Evolutionary conservation across 495 filamentous ascomycete species (phyloP).

Genomic region (Aspergillus incahuasiensis): DNA sequence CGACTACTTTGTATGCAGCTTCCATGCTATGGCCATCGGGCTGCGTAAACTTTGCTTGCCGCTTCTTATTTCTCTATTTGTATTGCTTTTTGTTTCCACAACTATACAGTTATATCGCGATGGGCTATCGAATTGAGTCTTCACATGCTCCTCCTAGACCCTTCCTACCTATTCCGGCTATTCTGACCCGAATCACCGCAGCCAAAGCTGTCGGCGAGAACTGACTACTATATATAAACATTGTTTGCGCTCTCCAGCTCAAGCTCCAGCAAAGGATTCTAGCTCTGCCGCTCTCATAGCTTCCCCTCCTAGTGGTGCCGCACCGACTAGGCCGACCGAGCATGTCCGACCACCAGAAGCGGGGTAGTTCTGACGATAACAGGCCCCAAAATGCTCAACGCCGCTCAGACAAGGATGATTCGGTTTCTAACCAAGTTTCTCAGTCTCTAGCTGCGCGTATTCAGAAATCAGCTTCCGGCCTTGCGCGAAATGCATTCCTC

Average conservation of each 20-base stretch:
- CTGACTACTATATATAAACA: neutral
- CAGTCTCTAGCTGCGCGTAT: conserved; percentile 33
- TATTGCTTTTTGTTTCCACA: neutral
- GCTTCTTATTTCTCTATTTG: neutral
- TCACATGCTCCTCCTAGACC: conserved; percentile 16
- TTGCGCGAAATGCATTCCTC: conserved; percentile 33
- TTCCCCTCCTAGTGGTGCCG: neutral
- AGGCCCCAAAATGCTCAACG: conserved; percentile 6
- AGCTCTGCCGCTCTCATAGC: neutral
- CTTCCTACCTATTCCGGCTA: conserved; percentile 11
- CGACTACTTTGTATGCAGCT: conserved; percentile 3
- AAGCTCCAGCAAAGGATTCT: conserved; percentile 9
- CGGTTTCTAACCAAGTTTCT: neutral
- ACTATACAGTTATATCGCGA: neutral
- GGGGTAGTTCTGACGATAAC: conserved; percentile 19
- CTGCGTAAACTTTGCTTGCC: neutral
- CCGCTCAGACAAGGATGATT: conserved; percentile 3
- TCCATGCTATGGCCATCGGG: neutral
- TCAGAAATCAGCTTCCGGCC: conserved; percentile 34
- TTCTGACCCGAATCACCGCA: conserved; percentile 17
- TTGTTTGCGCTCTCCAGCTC: neutral
- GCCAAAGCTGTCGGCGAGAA: conserved; percentile 1
- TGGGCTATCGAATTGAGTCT: neutral
- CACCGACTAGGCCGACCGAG: conserved; percentile 2
- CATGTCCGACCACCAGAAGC: conserved; percentile 22